Base-by-base conservation (phyloP, 1,284 basidiomycete genomes). In the Cutaneotrichosporon sp. region DNA sequence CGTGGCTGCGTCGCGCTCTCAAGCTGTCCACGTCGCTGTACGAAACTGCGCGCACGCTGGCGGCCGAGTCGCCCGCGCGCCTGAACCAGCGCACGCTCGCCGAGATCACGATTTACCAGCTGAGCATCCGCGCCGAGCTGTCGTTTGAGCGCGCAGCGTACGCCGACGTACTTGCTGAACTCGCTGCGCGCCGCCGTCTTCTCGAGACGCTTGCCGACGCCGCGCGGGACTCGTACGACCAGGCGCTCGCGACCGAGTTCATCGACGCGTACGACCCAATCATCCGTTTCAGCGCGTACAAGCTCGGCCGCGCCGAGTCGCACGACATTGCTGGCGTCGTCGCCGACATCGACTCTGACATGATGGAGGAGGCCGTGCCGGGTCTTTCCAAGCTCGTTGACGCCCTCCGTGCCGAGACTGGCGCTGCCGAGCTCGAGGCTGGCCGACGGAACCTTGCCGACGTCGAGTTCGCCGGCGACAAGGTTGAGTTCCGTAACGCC, bases 251-350 rank as follows among this genome's bases (percentile, higher is more conserved):
- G 12, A 81, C 83, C 33, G 81, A 89, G 47, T 89, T 90, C 67
- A 81, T 86, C 17, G 93, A 97, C 69, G 84, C 87, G 57, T 84
- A 92, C 56, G 86, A 90, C 39, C 90, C 94, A 0, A 85, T 96
- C 73, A 89, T 97, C 56, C 81, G 94, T 46, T 88, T 92, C 76
- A 90, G 87, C 61, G 91, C 92, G 0, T 94, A 97, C 69, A 87
- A 92, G 68, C 80, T 94, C 23, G 77, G 77, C 14, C 62, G 74
- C 48, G 58, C 64, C 17, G 85, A 84, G 65, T 83, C 88, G 7
- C 90, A 93, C 74, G 89, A 93, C 72, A 80, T 92, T 41, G 85
- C 86, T 60, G 82, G 79, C 3, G 88, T 92, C 60, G 86, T 88
- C n/a, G 77, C 79, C 7, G 86, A 89, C 57, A 70, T 88, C 12